Evolutionary conservation across 2,329 filamentous ascomycete genomes (phyloP).

Genomic region (Fusarium sp.): DNA sequence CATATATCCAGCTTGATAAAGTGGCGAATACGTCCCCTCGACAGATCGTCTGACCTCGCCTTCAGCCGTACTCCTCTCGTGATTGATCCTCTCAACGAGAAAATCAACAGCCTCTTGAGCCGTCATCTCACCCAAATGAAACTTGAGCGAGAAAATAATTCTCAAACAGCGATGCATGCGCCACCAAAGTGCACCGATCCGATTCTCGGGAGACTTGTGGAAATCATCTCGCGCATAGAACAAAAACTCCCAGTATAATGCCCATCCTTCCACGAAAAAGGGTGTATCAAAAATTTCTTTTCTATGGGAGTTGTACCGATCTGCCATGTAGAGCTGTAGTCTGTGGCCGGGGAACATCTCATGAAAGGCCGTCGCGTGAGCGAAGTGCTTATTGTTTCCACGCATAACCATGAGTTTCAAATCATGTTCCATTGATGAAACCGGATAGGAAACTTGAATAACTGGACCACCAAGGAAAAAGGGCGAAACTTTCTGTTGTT

Average conservation of each 20-base stretch:
- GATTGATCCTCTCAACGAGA: constrained; percentile 2
- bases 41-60: constrained; percentile 27
- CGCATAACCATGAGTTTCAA: constrained; percentile 32
- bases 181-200: constrained; percentile 32
- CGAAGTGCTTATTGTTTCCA: constrained; percentile 28
- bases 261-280: constrained; percentile 30
- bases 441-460: constrained; percentile 25
- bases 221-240: constrained; percentile 26
- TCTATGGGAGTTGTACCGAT: constrained; percentile 23
- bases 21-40: constrained; percentile 23
- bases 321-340: constrained; percentile 28
- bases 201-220: constrained; percentile 18
- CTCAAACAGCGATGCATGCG: constrained; percentile 28
- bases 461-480: constrained; percentile 25
- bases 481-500: constrained; percentile 17
- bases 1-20: constrained; percentile 33
- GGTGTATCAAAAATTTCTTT: constrained; percentile 28
- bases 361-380: constrained; percentile 18
- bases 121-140: constrained; percentile 29
- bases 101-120: constrained; percentile 28
- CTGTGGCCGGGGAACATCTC: constrained; percentile 31
- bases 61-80: constrained; percentile 28
- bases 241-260: constrained; percentile 33
- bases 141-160: constrained; percentile 18
- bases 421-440: constrained; percentile 24